phyloP scores from a whole-genome alignment of 179 eudicot genomes.

The Carnegiea gigantea region DNA sequence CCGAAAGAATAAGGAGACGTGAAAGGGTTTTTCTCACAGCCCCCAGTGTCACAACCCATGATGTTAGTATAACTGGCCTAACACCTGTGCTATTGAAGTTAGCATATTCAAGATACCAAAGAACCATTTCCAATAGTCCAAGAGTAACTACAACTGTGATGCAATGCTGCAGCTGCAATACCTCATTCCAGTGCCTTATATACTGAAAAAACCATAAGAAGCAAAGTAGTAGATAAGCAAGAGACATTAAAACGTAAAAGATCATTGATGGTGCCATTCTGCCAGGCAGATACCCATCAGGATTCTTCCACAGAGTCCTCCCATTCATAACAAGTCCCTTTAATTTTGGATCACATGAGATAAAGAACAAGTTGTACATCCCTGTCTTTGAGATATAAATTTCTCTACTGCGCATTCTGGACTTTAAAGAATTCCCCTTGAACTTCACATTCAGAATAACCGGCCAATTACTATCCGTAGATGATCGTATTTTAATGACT shows the following conservation, averaged over 20 bases:
- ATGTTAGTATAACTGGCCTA: slow-evolving; percentile 77
- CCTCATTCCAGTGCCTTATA: slow-evolving; percentile 75
- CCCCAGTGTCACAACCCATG: slow-evolving; percentile 92
- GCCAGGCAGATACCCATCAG: slow-evolving; percentile 95
- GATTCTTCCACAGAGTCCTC: slow-evolving; percentile 88
- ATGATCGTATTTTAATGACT: slow-evolving; percentile 71
- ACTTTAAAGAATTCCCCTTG: slow-evolving; percentile 48
- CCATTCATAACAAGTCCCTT: slow-evolving; percentile 75
- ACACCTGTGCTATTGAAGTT: slow-evolving; percentile 78
- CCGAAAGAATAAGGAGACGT: slow-evolving; percentile 79
- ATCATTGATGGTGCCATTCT: slow-evolving; percentile 92
- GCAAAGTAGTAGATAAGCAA: slow-evolving; percentile 70
- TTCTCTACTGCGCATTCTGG: slow-evolving; percentile 60
- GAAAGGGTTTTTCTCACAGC: slow-evolving; percentile 81
- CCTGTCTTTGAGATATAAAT: slow-evolving; percentile 74
- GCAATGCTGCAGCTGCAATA: slow-evolving; percentile 89
- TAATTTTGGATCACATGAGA: slow-evolving; percentile 83
- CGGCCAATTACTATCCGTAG: slow-evolving; percentile 75
- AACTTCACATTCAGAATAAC: slow-evolving; percentile 64
- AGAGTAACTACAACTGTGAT: slow-evolving; percentile 74
- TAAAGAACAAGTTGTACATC: slow-evolving; percentile 94
- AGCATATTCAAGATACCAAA: slow-evolving; percentile 94
- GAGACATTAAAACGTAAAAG: slow-evolving; percentile 75
- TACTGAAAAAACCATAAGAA: slow-evolving; percentile 76
- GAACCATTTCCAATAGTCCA: slow-evolving; percentile 80